Conservation (phyloP, 2,329 filamentous ascomycete genomes). For the Pezicula carpinea region DNA sequence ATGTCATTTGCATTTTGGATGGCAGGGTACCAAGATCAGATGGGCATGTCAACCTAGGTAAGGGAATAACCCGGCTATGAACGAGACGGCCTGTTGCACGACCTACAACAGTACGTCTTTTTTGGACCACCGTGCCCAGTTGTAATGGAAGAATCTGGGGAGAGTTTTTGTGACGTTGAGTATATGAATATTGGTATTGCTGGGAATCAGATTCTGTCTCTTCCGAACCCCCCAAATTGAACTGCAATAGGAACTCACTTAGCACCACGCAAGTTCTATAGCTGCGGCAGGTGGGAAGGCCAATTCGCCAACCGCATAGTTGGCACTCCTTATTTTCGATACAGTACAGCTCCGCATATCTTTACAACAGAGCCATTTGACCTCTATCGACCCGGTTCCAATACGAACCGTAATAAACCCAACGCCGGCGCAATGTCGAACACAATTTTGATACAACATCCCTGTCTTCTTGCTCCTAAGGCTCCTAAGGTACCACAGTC, state of each 20-base stretch:
- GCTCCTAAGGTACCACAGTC: constrained; percentile 55
- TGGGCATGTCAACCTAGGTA: too few relatives aligned
- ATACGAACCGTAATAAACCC: constrained; percentile 1
- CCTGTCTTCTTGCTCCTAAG: not conserved
- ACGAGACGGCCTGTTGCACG: too few relatives aligned
- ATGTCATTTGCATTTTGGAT: too few relatives aligned
- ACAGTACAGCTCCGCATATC: constrained; percentile 9
- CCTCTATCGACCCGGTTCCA: not conserved
- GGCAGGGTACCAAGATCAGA: too few relatives aligned
- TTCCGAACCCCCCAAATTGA: too few relatives aligned
- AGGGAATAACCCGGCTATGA: too few relatives aligned
- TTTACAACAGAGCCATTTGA: constrained; percentile 1
- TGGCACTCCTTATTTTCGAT: not conserved
- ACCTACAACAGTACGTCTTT: too few relatives aligned
- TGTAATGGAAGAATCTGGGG: too few relatives aligned
- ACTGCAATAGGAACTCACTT: not conserved
- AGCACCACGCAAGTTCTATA: not conserved
- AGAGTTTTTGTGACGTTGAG: too few relatives aligned
- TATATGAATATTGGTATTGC: too few relatives aligned
- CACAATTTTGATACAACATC: constrained; percentile 4
- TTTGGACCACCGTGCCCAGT: too few relatives aligned
- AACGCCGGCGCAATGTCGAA: constrained; percentile 27
- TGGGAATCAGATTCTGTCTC: too few relatives aligned
- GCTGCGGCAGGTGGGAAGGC: not conserved
- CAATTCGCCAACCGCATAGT: not conserved